Evolutionary conservation across 371 early-diverging fungal genomes (phyloP), one percentile per base, ranked within the genome.

Genomic region (Modicella reniformis): DNA sequence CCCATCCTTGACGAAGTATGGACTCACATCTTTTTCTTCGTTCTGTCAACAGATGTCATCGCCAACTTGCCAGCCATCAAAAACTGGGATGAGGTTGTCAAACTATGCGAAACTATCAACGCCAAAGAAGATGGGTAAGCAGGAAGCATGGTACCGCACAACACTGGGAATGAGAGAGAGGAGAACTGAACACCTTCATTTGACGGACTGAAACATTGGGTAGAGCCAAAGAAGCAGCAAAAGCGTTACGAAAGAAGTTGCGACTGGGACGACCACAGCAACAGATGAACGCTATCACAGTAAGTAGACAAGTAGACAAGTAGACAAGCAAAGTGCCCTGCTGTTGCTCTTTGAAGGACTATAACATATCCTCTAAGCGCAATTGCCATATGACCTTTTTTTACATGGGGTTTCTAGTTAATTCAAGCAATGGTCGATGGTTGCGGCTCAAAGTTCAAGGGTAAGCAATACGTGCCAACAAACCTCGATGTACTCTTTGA

Each of bases 351-450:
- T 51, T 4, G 21, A 26, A 51, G 37, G 12, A 37, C 5, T 8
- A 37, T 8, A 37, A 37, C 5, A 37, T 8, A 37, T 5, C 37
- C 37, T 37, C 9, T 51, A 15, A 3, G 7, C 23, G 51, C 51
- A 9, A 15, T 51, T 21, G 51, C 51, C 7, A 51, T 21, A 26
- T 26, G 51, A 6, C n/a, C 44, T 63, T n/a, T 21, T 19, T 63
- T n/a, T 26, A 8, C 44, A 8, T 41, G 15, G 8, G 7, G 6
- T 9, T 59, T 32, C 34, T 62, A 76, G 77, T 60, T 76, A 52
- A 76, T 76, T 37, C 77, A 76, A 72, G 68, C 77, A 17, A 68
- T 76, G 77, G 65, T 76, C 8, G 72, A 76, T 59, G 77, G 72
- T 19, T 76, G 77, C 26, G 77, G 77, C 48, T 71, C 77, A 54